phyloP scores from a whole-genome alignment of 176 grass and related monocot genomes.

The Pharus latifolius region DNA sequence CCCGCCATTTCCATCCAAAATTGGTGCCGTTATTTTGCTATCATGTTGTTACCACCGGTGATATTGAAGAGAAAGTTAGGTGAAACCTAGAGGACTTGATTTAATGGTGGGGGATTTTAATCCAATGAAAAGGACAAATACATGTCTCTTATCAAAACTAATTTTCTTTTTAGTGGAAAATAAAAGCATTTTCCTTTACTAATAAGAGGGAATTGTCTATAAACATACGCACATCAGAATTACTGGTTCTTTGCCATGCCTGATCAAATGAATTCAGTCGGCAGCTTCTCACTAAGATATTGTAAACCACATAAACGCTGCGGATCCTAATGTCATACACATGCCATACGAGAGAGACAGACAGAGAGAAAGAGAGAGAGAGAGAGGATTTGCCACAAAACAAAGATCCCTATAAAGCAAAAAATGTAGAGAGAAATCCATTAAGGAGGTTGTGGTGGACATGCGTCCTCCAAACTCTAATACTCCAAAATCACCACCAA shows the following conservation, averaged over 20 bases:
- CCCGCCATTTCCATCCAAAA: too few species aligned
- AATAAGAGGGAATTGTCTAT: too few species aligned
- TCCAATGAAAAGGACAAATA: too few species aligned
- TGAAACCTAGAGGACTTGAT: too few species aligned
- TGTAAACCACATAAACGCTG: conserved; percentile 8
- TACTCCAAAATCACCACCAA: conserved; percentile 42
- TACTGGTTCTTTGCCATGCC: neutral
- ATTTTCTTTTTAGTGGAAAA: too few species aligned
- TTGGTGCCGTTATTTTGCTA: too few species aligned
- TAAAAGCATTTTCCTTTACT: too few species aligned
- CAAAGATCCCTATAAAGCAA: too few species aligned
- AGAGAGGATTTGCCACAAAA: conserved; percentile 14
- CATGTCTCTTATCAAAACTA: too few species aligned
- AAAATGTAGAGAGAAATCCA: conserved; percentile 7
- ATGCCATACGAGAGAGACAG: conserved; percentile 1
- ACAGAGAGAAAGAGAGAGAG: conserved; percentile 21
- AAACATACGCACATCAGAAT: neutral
- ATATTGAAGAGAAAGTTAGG: too few species aligned
- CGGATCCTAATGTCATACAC: conserved; percentile 11
- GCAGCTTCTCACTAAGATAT: conserved; percentile 1
- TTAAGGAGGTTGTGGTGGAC: conserved; percentile 56
- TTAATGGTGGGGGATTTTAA: too few species aligned
- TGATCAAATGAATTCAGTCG: conserved; percentile 13
- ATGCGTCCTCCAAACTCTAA: conserved; percentile 37
- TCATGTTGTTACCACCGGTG: too few species aligned